phyloP scores from a whole-genome alignment of 352 stramenopile genomes.

The Pythium insidiosum region DNA sequence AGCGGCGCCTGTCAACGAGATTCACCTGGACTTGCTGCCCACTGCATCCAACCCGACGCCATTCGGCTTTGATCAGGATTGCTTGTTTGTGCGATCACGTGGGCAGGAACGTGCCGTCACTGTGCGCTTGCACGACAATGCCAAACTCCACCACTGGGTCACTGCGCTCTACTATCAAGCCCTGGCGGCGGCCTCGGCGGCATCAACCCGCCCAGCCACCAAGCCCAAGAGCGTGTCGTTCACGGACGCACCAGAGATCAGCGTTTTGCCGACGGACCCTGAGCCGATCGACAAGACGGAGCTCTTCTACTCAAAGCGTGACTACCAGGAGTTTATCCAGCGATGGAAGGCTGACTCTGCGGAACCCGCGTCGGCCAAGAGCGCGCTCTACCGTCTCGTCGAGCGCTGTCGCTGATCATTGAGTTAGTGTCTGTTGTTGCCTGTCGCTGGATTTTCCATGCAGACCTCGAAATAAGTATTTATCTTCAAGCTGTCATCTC shows the following conservation, averaged over 20 bases:
- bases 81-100: conserved; percentile 16
- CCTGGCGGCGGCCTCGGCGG: conserved; percentile 4
- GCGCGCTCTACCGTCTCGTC: conserved; percentile 12
- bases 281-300: conserved; percentile 18
- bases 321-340: conserved; percentile 19
- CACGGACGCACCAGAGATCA: conserved; percentile 15
- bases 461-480: no score
- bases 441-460: no score
- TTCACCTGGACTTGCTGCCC: conserved; percentile 14
- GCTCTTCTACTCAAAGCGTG: conserved; percentile 21
- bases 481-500: no score
- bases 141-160: conserved; percentile 23
- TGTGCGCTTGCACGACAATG: conserved; percentile 17
- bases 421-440: no score
- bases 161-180: conserved; percentile 18
- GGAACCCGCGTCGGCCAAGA: conserved; percentile 13
- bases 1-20: conserved; percentile 11
- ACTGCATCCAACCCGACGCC: conserved; percentile 11
- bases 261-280: conserved; percentile 10
- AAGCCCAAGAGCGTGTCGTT: conserved; percentile 22
- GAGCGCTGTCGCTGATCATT: conserved; percentile 17
- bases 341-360: conserved; percentile 18
- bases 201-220: conserved; percentile 1
- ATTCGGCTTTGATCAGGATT: conserved; percentile 19
- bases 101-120: conserved; percentile 10